A percentile compares a stretch with the other conserved stretches of the same genome.
Conservation (phyloP, 208 protist genomes). For the Histomonas meleagridis region DNA sequence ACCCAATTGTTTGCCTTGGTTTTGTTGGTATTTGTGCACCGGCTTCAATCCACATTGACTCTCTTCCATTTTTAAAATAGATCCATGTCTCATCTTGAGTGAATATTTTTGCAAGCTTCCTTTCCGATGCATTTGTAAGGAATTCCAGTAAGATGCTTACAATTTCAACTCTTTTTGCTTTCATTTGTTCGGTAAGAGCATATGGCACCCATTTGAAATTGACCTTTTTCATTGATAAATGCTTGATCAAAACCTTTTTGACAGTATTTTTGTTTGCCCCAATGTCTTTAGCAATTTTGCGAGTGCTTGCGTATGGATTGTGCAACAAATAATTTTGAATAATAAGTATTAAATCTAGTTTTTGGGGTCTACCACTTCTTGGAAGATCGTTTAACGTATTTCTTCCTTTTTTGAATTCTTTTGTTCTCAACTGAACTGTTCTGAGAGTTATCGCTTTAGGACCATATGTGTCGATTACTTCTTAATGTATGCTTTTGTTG, state of each 20-base stretch:
- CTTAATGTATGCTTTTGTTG: too few relatives aligned
- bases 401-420: too few relatives aligned
- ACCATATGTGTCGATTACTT: too few relatives aligned
- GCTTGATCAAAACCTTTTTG: background rate
- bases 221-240: background rate
- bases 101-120: background rate
- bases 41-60: background rate
- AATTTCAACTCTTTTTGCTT: background rate
- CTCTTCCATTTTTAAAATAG: background rate
- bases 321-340: too few relatives aligned
- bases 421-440: too few relatives aligned
- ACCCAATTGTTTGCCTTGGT: background rate
- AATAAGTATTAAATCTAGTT: too few relatives aligned
- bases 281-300: background rate
- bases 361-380: too few relatives aligned
- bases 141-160: background rate
- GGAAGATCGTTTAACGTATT: too few relatives aligned
- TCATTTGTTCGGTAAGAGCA: background rate
- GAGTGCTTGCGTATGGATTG: background rate
- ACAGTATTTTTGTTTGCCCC: background rate
- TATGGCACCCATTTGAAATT: background rate
- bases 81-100: background rate
- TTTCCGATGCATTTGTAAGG: background rate
- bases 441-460: too few relatives aligned
- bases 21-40: background rate